Percentiles rank a stretch among this genome's conserved stretches.
Conservation (phyloP, 2,329 filamentous ascomycete species). For the Raffaelea ambrosiae region DNA sequence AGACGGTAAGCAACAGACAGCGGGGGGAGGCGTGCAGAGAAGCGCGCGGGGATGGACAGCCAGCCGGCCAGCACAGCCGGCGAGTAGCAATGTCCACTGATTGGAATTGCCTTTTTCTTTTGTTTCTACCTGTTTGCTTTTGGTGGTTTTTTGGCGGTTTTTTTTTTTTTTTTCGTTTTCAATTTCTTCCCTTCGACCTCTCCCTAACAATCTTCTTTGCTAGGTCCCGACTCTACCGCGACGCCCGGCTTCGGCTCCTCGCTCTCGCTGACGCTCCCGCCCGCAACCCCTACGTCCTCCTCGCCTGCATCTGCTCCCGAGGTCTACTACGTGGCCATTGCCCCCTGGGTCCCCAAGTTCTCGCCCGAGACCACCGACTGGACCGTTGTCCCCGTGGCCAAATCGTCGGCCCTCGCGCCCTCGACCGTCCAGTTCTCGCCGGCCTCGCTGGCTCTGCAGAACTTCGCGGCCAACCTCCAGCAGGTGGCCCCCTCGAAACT, state of each 20-base stretch:
- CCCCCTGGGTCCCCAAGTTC: slow-evolving; percentile 59
- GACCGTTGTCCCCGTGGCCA: slow-evolving; percentile 73
- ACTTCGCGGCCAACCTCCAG: slow-evolving; percentile 66
- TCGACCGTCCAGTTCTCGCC: slow-evolving; percentile 75
- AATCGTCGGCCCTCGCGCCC: slow-evolving; percentile 56
- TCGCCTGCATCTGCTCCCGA: slow-evolving; percentile 21
- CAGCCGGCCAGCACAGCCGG: slow-evolving; percentile 14
- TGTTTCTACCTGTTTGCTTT: too few species aligned
- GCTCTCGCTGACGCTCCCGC: slow-evolving; percentile 4
- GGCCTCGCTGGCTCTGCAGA: slow-evolving; percentile 64
- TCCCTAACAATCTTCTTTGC: too few species aligned
- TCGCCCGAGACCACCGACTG: slow-evolving; percentile 59
- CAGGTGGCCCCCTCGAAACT: slow-evolving; percentile 68
- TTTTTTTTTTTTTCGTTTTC: too few species aligned
- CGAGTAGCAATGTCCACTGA: not conserved
- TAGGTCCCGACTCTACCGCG: too few species aligned
- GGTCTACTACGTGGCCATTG: slow-evolving; percentile 59
- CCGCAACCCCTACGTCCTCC: slow-evolving; percentile 2
- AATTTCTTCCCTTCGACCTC: too few species aligned
- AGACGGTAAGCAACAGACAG: slow-evolving; percentile 35
- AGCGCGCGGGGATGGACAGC: not conserved
- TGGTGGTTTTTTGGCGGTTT: too few species aligned
- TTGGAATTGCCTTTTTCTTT: too few species aligned
- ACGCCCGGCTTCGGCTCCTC: slow-evolving; percentile 6
- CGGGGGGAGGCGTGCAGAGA: not conserved